Evolutionary conservation across 176 grass and related monocot species (phyloP).

Genomic region (Stipa capillata): DNA sequence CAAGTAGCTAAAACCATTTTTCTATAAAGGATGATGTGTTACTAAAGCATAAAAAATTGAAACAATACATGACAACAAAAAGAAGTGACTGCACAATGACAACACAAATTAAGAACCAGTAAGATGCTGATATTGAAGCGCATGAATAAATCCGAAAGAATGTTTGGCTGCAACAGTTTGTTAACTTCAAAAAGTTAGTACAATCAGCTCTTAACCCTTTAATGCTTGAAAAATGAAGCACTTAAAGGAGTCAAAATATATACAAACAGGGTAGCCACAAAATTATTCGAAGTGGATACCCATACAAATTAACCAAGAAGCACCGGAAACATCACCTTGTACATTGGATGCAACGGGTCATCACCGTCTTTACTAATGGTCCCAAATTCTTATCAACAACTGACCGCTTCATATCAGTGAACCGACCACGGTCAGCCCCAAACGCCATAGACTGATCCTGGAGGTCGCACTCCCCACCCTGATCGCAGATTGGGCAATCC

Average conservation of each 20-base stretch:
- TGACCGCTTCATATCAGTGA: conserved; percentile 97
- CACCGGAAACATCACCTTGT: conserved; percentile 57
- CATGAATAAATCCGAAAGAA: background rate
- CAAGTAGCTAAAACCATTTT: background rate
- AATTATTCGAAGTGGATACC: background rate
- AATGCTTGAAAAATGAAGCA: background rate
- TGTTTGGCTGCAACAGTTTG: background rate
- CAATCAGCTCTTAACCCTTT: background rate
- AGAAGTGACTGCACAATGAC: background rate
- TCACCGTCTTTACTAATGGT: conserved; percentile 97
- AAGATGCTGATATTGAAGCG: background rate
- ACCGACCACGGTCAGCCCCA: conserved; percentile 86
- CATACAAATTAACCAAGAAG: background rate
- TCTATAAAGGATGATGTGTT: background rate
- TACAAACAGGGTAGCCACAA: background rate
- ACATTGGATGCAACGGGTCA: conserved; percentile 99
- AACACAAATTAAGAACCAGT: background rate
- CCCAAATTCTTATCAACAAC: conserved; percentile 98
- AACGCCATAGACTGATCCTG: conserved; percentile 99
- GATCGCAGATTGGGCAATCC: conserved; percentile 97
- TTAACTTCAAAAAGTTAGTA: background rate
- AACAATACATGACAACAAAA: background rate
- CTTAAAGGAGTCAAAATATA: background rate
- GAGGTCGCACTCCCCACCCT: conserved; percentile 93
- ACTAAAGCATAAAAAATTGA: background rate